Percentiles rank a stretch among this genome's conserved stretches.
Conservation (phyloP, 2,329 filamentous ascomycete species). For the Sclerotiophoma versabilis region DNA sequence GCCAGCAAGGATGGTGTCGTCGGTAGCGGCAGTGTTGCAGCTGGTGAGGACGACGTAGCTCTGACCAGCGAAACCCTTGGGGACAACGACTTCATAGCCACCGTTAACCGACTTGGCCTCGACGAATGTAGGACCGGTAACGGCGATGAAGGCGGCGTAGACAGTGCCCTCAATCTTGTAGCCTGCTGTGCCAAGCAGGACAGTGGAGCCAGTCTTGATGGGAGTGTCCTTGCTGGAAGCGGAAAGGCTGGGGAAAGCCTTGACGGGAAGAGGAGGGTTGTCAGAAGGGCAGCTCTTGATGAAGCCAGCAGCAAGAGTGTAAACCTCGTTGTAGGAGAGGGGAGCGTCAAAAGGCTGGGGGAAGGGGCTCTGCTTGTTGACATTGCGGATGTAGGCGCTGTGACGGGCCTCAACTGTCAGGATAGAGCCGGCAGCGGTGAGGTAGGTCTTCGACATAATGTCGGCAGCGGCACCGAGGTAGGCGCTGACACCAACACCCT, state of each 20-base stretch:
- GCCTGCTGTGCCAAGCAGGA: conserved; percentile 22
- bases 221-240: conserved; percentile 20
- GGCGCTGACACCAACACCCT: conserved; percentile 64
- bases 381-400: conserved; percentile 65
- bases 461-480: conserved; percentile 69
- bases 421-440: conserved; percentile 68
- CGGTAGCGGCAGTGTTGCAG: conserved; percentile 35
- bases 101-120: conserved; percentile 23
- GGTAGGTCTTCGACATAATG: conserved; percentile 64
- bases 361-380: conserved; percentile 60
- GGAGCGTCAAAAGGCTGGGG: conserved; percentile 68
- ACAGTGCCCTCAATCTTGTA: conserved; percentile 32
- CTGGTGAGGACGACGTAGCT: conserved; percentile 35
- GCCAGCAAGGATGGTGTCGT: conserved; percentile 35
- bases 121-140: conserved; percentile 31
- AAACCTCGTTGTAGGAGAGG: conserved; percentile 65
- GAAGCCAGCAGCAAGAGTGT: conserved; percentile 69
- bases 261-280: conserved; percentile 66
- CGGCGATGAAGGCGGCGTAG: conserved; percentile 35
- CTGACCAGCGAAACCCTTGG: conserved; percentile 33
- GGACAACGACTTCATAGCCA: conserved; percentile 28
- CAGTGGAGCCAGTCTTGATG: conserved; percentile 25
- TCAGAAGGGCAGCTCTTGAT: conserved; percentile 64
- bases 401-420: conserved; percentile 71
- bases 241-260: conserved; percentile 62